Base-by-base conservation (phyloP, 208 protist genomes). In the Trypanosoma boissoni region DNA sequence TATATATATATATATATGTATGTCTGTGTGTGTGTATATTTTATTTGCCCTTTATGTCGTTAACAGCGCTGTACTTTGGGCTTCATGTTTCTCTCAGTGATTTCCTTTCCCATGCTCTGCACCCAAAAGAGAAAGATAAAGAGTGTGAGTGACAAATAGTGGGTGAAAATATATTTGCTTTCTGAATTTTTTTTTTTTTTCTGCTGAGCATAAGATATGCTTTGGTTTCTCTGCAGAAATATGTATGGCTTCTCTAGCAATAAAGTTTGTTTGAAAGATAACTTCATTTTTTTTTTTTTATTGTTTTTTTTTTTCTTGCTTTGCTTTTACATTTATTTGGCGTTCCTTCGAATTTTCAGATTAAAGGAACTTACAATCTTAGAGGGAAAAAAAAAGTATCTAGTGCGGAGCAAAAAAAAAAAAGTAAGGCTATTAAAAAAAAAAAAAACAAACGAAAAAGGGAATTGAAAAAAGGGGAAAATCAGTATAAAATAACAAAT, bases 391-490 rank as follows among this genome's bases (percentile, higher is more conserved):
- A 39, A 39, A 12, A 39, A 12, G 8, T 39, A 39, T 39, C 34
- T 39, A 16, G 6, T 12, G 12, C 12, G 12, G 34, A 39, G 6
- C 12, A 39, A 6, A 39, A 39, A 39, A 39, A 39, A 39, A 39
- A 12, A 16, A 39, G 12, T 39, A 16, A 39, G 34, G 34, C 36
- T 37, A 20, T 7, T 3, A 9, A 61, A 28, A 61, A 45, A 51
- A 61, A 49, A 20, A 28, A 61, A 61, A 49, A 10, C 9, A 28
- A 4, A 41, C 16, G 24, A 56, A 56, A n/a, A 1, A 56, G 14
- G 24, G 12, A 26, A 42, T 14, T 37, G 23, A 16, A 8, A 29
- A 7, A 21, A 29, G 49, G 23, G 28, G 28, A 21, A 37, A 20
- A 36, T 27, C 12, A 51, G 57, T 39, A 12, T 6, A 16, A 12